Percentiles rank a stretch among this genome's conserved stretches.
Conservation (phyloP, 2,329 filamentous ascomycete species). For the Fusarium papillatum region DNA sequence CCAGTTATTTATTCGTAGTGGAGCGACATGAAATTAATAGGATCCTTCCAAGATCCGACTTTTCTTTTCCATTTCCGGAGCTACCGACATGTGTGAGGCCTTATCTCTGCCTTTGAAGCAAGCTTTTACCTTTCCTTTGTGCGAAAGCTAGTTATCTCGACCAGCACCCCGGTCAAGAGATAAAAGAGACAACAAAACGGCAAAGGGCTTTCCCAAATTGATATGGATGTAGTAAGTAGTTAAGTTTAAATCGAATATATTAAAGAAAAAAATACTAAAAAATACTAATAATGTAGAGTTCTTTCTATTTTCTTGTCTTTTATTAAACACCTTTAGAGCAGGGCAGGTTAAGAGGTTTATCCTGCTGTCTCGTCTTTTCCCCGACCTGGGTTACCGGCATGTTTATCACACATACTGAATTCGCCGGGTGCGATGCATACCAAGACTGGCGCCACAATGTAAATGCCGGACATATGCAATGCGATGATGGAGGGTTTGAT, state of each 20-base stretch:
- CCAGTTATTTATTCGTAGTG: background rate
- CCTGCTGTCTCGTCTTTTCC: background rate
- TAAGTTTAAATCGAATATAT: background rate
- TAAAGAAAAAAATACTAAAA: background rate
- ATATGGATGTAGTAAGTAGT: background rate
- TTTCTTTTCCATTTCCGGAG: background rate
- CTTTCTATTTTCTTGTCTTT: background rate
- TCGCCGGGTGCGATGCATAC: background rate
- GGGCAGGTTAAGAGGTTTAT: background rate
- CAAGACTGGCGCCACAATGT: background rate
- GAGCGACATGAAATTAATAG: background rate
- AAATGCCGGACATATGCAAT: background rate
- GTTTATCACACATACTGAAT: background rate
- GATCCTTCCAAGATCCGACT: background rate
- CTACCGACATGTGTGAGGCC: background rate
- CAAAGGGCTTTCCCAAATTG: background rate
- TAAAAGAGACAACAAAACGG: background rate
- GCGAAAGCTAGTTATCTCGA: background rate
- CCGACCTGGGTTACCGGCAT: background rate
- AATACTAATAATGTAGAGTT: background rate
- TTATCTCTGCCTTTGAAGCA: background rate
- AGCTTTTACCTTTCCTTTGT: too few species aligned
- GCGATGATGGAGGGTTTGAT: background rate
- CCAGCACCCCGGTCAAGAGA: background rate
- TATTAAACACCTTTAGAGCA: accelerated